Base-by-base conservation (phyloP, 2,329 filamentous ascomycete species). In the Trichoderma harzianum region DNA sequence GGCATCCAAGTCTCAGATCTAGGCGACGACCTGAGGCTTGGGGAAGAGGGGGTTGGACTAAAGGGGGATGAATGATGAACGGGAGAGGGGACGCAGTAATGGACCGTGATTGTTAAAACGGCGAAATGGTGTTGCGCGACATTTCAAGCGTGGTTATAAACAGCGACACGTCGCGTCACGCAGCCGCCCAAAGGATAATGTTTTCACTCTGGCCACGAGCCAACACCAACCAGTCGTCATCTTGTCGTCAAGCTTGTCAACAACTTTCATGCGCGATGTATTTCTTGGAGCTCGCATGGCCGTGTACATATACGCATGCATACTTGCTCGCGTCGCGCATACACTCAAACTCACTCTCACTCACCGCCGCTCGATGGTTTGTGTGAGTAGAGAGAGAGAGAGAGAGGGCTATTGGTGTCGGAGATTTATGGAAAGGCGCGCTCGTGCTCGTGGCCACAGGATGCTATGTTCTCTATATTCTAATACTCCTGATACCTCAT, bases 1-100 rank as follows among this genome's bases (percentile, higher is more conserved):
- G 77, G 79, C 78, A 66, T 72, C 74, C 74, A 81, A 81, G 79
- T 55, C 74, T 73, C 69, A 74, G 65, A 72, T 75, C 75, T 76
- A 78, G 73, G 73, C 36, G 70, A 58, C 21, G 47, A 64, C 28
- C 55, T 57, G 53, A 68, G 47, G 64, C 57, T 57, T 51, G 62
- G 63, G 70, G 58, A 69, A 39, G 51, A 64, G 57, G 70, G 60
- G 61, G 69, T 66, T 71, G 60, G 62, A 58, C 36, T 51, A n/a
- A 39, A n/a, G 21, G 36, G 30, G 69, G 7, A 43, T 43, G 39
- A 43, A 34, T 63, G 63, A 39, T 18, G 63, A 68, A 60, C 28
- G 53, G 63, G 70, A 63, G 70, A 68, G 57, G 70, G 70, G 64
- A 69, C 64, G 70, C 70, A 72, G 57, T 72, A 72, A 72, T 72